Evolutionary conservation across 2,329 filamentous ascomycete species (phyloP).

Genomic region (Exutisphaerella laricina): DNA sequence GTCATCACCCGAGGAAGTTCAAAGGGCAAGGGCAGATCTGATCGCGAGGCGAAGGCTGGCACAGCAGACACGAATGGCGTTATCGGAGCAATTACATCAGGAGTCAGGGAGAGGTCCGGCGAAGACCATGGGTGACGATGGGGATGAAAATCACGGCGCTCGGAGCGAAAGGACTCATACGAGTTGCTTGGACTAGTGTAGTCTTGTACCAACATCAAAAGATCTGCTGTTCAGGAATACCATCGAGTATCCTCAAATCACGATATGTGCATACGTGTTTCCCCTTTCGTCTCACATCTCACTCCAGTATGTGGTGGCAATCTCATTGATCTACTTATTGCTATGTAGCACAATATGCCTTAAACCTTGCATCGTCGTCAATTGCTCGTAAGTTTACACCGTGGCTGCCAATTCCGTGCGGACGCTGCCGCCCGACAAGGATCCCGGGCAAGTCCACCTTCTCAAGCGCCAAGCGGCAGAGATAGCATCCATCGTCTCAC

Average conservation of each 20-base stretch:
- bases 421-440: no score
- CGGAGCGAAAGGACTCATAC: conserved; percentile 5
- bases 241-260: not conserved
- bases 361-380: no score
- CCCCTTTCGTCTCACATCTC: not conserved
- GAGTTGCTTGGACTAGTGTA: conserved; percentile 2
- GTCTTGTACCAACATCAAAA: conserved; percentile 9
- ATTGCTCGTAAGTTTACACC: no score
- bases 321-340: no score
- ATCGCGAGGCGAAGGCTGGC: conserved; percentile 4
- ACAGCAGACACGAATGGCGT: conserved; percentile 9
- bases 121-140: conserved; percentile 9
- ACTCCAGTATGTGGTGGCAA: no score
- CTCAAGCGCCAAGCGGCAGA: no score
- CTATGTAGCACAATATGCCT: no score
- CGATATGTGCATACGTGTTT: not conserved
- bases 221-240: conserved; percentile 6
- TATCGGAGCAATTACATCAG: conserved; percentile 5
- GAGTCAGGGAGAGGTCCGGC: conserved; percentile 1
- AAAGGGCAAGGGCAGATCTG: conserved; percentile 5
- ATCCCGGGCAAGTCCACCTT: no score
- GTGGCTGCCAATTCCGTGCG: no score
- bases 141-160: conserved; percentile 12
- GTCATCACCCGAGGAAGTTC: conserved; percentile 12
- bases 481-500: no score